These are phyloP conservation scores for Penicillium sp. DNA, from an alignment of 2,329 filamentous ascomycete genomes.

Conservation along the genomic window DNA sequence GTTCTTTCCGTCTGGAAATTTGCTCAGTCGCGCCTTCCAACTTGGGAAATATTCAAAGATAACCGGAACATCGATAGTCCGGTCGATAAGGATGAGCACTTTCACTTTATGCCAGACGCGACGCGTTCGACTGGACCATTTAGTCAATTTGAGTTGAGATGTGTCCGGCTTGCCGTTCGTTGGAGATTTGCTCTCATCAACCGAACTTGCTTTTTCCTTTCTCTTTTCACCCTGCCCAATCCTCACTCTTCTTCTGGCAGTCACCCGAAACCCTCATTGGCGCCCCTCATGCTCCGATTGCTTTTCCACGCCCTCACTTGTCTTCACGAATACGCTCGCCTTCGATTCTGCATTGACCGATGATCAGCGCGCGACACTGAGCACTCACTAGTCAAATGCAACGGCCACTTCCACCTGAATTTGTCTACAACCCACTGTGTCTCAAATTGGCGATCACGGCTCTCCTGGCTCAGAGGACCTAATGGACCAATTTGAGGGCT, in stretches of 20 bases:
- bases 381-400: background rate
- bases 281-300: too few species aligned
- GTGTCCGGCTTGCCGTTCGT: too few species aligned
- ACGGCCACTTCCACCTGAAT: background rate
- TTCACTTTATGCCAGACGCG: too few species aligned
- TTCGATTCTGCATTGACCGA: background rate
- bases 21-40: background rate
- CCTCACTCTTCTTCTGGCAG: background rate
- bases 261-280: background rate
- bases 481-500: slow-evolving; percentile 9
- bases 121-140: too few species aligned
- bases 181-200: too few species aligned
- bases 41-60: too few species aligned
- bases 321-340: background rate
- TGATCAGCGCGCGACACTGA: background rate
- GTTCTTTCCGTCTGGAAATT: background rate
- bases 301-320: background rate
- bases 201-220: background rate
- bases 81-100: too few species aligned
- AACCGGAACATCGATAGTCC: too few species aligned
- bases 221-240: background rate
- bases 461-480: slow-evolving; percentile 6
- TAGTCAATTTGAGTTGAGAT: too few species aligned
- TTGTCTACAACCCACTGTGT: slow-evolving; percentile 2
- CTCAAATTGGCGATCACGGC: background rate